Evolutionary conservation across 257 asterid species (phyloP).

Genomic region (Plantago major): DNA sequence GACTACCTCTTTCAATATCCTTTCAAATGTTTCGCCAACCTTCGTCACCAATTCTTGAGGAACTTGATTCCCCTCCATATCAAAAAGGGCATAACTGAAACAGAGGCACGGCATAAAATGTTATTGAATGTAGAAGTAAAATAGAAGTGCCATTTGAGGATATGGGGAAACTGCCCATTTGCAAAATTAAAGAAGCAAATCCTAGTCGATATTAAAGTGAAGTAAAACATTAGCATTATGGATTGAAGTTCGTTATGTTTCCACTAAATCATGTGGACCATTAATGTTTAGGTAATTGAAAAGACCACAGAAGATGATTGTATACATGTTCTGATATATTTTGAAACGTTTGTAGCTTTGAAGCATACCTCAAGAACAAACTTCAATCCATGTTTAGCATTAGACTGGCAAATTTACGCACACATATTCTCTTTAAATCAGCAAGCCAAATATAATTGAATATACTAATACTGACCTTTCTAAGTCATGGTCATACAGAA

Average conservation of each 20-base stretch:
- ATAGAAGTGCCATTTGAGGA: no score
- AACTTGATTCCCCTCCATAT: conserved; percentile 87
- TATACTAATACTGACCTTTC: conserved; percentile 54
- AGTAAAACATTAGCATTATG: background rate
- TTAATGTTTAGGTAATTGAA: no score
- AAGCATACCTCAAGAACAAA: no score
- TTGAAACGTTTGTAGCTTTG: no score
- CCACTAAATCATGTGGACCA: background rate
- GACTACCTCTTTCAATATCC: conserved; percentile 78
- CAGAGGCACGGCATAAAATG: background rate
- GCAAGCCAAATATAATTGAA: conserved; percentile 6
- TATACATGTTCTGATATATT: no score
- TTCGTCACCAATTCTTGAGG: conserved; percentile 80
- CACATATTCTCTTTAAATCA: conserved; percentile 10
- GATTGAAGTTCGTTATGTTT: background rate
- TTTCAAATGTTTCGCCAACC: conserved; percentile 84
- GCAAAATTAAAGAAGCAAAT: no score
- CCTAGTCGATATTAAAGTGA: background rate
- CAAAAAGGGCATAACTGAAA: conserved; percentile 88
- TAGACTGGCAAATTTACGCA: background rate
- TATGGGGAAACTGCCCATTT: no score
- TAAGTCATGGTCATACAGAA: conserved; percentile 91
- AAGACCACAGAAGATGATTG: no score
- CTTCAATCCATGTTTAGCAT: no score
- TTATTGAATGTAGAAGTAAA: background rate